Conservation (phyloP, 2,329 filamentous ascomycete genomes). For the Pseudogymnoascus destructans region DNA sequence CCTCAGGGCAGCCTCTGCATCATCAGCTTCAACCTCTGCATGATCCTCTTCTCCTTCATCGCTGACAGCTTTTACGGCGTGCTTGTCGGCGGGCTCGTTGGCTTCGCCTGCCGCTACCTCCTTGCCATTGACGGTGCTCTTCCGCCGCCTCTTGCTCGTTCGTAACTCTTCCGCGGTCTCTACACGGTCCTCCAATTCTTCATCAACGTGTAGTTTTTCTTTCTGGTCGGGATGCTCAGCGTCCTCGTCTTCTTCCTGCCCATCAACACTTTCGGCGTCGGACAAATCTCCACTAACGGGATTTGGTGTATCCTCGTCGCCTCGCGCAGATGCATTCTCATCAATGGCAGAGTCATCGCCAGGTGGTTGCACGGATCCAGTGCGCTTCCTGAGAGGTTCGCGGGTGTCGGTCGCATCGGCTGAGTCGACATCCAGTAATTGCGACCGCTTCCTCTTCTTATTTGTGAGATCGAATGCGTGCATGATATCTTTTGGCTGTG, state of each 20-base stretch:
- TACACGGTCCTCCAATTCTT: slow-evolving; percentile 14
- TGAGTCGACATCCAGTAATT: slow-evolving; percentile 21
- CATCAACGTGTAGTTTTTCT: slow-evolving; percentile 19
- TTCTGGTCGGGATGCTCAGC: slow-evolving; percentile 31
- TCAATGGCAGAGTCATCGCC: slow-evolving; percentile 34
- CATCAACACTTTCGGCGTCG: slow-evolving; percentile 28
- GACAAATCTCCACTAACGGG: slow-evolving; percentile 24
- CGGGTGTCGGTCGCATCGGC: slow-evolving; percentile 27
- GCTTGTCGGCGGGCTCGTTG: not conserved
- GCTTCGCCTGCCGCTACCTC: not conserved
- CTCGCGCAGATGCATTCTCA: slow-evolving; percentile 32
- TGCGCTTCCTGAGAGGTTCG: slow-evolving; percentile 36
- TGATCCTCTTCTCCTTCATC: slow-evolving; percentile 34
- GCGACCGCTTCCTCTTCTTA: slow-evolving; percentile 29
- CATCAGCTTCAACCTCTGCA: slow-evolving; percentile 42
- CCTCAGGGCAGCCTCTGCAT: slow-evolving; percentile 42
- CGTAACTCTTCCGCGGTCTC: not conserved
- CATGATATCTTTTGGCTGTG: slow-evolving; percentile 2
- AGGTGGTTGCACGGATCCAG: slow-evolving; percentile 33
- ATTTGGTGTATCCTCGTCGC: slow-evolving; percentile 27
- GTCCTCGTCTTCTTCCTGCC: slow-evolving; percentile 37
- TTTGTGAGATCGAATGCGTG: slow-evolving; percentile 20
- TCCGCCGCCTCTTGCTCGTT: slow-evolving; percentile 4
- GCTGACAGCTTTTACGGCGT: slow-evolving; percentile 12
- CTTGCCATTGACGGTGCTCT: not conserved